Evolutionary conservation across 441 rosid species (phyloP).

Genomic region (Gossypium gossypioides): DNA sequence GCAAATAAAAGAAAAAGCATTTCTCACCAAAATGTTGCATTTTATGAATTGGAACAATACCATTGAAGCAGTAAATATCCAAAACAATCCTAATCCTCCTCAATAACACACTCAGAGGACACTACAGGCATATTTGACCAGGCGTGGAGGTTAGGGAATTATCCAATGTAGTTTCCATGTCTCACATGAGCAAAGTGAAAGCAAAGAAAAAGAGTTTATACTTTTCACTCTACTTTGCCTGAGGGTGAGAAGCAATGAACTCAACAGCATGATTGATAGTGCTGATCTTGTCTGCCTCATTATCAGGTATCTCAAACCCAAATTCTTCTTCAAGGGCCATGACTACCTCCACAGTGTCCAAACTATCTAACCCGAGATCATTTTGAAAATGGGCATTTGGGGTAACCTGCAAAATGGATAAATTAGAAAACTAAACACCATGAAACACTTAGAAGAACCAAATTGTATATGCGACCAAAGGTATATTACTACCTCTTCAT

Average conservation of each 20-base stretch:
- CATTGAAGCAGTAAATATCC: constrained; percentile 13
- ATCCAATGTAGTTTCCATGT: constrained; percentile 14
- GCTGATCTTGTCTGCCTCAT: constrained; percentile 80
- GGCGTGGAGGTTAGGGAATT: background rate
- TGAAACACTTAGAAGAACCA: background rate
- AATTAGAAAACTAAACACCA: background rate
- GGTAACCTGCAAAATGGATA: constrained; percentile 43
- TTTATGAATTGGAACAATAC: background rate
- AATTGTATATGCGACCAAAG: background rate
- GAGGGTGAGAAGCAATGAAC: constrained; percentile 85
- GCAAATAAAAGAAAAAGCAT: background rate
- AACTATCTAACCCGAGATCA: constrained; percentile 86
- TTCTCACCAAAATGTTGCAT: background rate
- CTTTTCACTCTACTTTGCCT: constrained; percentile 49
- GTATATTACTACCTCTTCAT: background rate
- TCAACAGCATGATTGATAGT: constrained; percentile 53
- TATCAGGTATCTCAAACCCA: constrained; percentile 82
- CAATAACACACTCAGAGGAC: background rate
- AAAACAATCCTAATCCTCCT: constrained; percentile 3
- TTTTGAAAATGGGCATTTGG: constrained; percentile 70
- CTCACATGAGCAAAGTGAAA: constrained; percentile 1
- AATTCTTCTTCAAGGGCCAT: constrained; percentile 96
- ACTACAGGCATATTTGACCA: background rate
- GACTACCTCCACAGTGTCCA: constrained; percentile 80
- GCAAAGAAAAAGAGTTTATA: background rate